Evolutionary conservation across 352 stramenopile genomes (phyloP), one percentile per base, ranked within the genome.

Genomic region (Phytophthora constricta): DNA sequence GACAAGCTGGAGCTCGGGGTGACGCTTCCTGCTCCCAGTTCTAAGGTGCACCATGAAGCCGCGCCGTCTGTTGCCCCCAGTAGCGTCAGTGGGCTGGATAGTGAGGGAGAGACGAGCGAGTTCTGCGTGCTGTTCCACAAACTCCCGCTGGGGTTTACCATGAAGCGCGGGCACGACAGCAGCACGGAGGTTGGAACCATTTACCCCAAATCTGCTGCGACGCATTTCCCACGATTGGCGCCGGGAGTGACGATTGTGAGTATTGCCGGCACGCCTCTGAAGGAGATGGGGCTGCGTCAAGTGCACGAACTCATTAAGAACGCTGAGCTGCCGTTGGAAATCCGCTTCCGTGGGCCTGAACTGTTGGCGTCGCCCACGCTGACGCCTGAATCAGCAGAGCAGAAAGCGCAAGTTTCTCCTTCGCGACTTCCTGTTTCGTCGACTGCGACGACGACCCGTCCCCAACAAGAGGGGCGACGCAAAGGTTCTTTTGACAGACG

Each of bases 231-330:
- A 8, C 82, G 89, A 5, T 65, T 96, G 13, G 59, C 80, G 43
- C 75, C 86, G 1, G 87, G 89, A n/a, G 76, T 92, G 23, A 82
- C 76, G 5, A 86, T 96, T 55, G 74, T 93, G 25, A 80, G 83
- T 60, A 93, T 95, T 65, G 87, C 81, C 7, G 82, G 78, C 37
- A 82, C 70, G 14, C 56, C 70, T 33, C 64, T 96, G 3, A 77
- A 80, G 33, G 71, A 80, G 27, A 74, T 92, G 27, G 86, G 87
- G 3, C 78, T 96, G 50, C 89, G 87, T 7, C 86, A 96, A 34
- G 86, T 95, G 47, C 89, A 96, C 68, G 86, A 92, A 27, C 55
- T 94, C 23, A 95, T 96, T 52, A 89, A 87, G 59, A 87, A 87
- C 26, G 86, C 84, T n/a, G 65, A 62, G 31, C 69, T 94, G 34